Evolutionary conservation across 2,329 filamentous ascomycete species (phyloP).

Genomic region (Botrytis fragariae): DNA sequence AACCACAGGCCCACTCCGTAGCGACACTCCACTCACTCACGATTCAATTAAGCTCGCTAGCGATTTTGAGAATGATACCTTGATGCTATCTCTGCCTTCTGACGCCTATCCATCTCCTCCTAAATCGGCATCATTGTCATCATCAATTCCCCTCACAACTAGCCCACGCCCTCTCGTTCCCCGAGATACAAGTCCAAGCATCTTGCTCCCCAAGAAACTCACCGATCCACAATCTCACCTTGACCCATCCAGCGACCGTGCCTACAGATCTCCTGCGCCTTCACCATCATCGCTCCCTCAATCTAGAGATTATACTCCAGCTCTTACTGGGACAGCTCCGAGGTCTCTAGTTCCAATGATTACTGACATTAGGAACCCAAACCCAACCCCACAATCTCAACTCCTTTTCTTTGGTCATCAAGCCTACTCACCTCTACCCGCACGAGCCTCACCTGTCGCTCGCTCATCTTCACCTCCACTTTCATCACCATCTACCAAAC

Average conservation of each 20-base stretch:
- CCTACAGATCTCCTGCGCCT: not conserved
- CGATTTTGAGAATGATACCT: not conserved
- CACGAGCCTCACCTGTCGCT: not conserved
- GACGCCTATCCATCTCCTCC: not conserved
- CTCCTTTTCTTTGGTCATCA: not conserved
- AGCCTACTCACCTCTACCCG: not conserved
- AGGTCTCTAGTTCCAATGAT: not conserved
- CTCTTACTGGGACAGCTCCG: not conserved
- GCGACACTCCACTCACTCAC: not conserved
- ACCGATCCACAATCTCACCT: not conserved
- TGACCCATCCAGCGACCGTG: not conserved
- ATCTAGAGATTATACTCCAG: not conserved
- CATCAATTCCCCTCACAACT: no score
- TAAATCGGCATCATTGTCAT: not conserved
- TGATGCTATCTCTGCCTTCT: not conserved
- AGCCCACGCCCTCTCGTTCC: not conserved
- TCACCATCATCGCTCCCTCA: not conserved
- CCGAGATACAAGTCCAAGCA: not conserved
- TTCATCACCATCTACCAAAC: not conserved
- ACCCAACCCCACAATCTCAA: not conserved
- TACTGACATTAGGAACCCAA: not conserved
- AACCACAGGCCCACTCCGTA: no score
- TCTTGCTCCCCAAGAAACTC: rapidly evolving
- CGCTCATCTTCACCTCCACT: not conserved
- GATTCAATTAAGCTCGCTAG: not conserved